These are phyloP conservation scores for Camelina neglecta DNA, from an alignment of 345 rosid genomes.

Conservation along the genomic window DNA sequence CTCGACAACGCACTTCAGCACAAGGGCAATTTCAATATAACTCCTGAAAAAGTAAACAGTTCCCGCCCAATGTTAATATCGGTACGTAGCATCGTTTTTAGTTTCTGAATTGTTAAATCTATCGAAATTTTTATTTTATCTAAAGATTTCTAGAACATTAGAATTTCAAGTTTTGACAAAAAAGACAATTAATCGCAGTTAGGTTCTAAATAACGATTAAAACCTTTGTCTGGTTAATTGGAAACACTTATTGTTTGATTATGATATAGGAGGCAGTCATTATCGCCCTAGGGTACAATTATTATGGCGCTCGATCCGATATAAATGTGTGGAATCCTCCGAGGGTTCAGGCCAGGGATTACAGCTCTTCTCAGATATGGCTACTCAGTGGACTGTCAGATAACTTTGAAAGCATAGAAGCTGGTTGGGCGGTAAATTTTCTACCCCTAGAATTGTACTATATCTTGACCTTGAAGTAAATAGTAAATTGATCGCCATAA, in stretches of 20 bases:
- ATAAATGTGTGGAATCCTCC: conserved; percentile 66
- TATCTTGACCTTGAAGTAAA: not conserved
- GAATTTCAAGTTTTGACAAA: too few relatives aligned
- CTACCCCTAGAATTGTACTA: not conserved
- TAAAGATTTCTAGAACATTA: too few relatives aligned
- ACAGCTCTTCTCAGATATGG: conserved; percentile 56
- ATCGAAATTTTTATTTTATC: too few relatives aligned
- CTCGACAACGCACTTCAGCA: conserved; percentile 23
- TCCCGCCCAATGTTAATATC: conserved; percentile 29
- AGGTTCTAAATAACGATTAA: too few relatives aligned
- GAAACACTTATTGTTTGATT: not conserved
- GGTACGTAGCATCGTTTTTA: conserved; percentile 35
- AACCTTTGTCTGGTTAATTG: too few relatives aligned
- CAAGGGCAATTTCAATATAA: conserved; percentile 1
- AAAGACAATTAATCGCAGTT: too few relatives aligned
- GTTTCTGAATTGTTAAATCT: not conserved
- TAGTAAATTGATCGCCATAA: not conserved
- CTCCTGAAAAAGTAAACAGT: not conserved
- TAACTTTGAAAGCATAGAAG: conserved; percentile 50
- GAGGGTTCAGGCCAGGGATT: conserved; percentile 41
- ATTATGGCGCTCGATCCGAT: conserved; percentile 48
- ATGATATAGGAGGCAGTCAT: conserved; percentile 48
- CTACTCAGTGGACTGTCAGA: conserved; percentile 41
- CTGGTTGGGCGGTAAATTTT: conserved; percentile 56
- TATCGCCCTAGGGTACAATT: conserved; percentile 45